phyloP scores from a whole-genome alignment of 139 green algal genomes.

The Micractinium conductrix region DNA sequence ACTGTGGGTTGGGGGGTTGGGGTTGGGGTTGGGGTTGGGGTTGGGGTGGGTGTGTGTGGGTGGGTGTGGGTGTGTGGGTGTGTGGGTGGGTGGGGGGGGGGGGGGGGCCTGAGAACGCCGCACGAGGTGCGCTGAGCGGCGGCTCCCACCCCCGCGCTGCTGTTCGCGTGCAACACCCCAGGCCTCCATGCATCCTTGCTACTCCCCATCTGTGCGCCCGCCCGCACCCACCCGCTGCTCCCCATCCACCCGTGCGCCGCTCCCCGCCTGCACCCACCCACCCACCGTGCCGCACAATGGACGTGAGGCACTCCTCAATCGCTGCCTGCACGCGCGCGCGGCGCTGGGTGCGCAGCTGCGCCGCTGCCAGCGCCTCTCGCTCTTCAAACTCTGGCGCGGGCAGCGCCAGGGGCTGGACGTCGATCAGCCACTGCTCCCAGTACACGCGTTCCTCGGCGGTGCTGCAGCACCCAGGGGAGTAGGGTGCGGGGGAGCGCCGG shows the following conservation, averaged over 20 bases:
- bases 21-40: not conserved
- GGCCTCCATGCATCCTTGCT: too few species aligned
- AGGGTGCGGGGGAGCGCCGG: not conserved
- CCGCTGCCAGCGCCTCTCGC: not conserved
- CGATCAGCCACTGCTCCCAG: conserved; percentile 89
- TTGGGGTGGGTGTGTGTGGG: too few species aligned
- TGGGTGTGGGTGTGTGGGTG: too few species aligned
- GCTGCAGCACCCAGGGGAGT: conserved; percentile 1
- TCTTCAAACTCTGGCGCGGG: conserved; percentile 22
- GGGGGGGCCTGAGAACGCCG: too few species aligned
- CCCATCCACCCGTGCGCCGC: too few species aligned
- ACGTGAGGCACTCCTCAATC: conserved; percentile 60
- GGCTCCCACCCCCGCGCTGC: too few species aligned
- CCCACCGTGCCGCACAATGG: conserved; percentile 54
- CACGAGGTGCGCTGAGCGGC: too few species aligned
- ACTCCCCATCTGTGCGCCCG: too few species aligned
- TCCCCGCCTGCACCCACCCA: not conserved
- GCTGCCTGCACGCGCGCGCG: conserved; percentile 57
- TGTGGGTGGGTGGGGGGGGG: too few species aligned
- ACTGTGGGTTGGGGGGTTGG: conserved; percentile 41
- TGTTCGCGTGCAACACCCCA: too few species aligned
- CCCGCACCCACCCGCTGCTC: too few species aligned
- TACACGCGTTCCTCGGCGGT: conserved; percentile 81
- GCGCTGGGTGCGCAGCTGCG: conserved; percentile 10
- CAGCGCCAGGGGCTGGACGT: not conserved